Evolutionary conservation across 192 early-diverging fungal species (phyloP).

Genomic region (Backusella tarrabulga): DNA sequence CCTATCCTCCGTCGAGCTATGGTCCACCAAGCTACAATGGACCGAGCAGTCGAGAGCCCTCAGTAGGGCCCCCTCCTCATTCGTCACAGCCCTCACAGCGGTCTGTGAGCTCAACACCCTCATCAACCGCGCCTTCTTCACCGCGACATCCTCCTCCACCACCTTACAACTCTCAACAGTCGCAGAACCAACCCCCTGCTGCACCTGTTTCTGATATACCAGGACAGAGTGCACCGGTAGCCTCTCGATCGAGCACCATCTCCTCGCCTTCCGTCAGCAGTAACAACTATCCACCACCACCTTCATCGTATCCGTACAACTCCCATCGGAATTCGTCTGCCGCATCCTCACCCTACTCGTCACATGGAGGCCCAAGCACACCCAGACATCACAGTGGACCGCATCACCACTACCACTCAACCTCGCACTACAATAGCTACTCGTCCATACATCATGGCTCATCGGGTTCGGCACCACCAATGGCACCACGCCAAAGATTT

Average conservation of each 20-base stretch:
- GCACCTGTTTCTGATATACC: neutral
- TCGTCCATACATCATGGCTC: conserved; percentile 10
- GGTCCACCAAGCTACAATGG: neutral
- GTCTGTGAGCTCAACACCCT: neutral
- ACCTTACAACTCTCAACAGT: neutral
- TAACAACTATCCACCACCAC: neutral
- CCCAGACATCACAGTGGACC: neutral
- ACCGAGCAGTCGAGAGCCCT: neutral
- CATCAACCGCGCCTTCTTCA: conserved; percentile 7
- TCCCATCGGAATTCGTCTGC: neutral
- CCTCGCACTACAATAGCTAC: conserved; percentile 15
- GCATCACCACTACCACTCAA: conserved; percentile 15
- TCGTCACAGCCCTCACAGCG: neutral
- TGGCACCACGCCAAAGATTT: conserved; percentile 6
- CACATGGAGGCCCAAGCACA: neutral
- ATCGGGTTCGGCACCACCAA: neutral
- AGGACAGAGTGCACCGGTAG: neutral
- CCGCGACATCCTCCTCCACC: neutral
- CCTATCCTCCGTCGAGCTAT: neutral
- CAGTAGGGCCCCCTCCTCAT: neutral
- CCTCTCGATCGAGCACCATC: neutral
- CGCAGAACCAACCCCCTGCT: neutral
- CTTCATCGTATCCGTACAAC: neutral
- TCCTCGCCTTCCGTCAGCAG: neutral
- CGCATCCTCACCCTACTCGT: neutral